Percentiles rank a stretch among this genome's conserved stretches.
Evolutionary conservation across 169 alveolate genomes (phyloP).

Genomic region (Toxoplasma gondii): DNA sequence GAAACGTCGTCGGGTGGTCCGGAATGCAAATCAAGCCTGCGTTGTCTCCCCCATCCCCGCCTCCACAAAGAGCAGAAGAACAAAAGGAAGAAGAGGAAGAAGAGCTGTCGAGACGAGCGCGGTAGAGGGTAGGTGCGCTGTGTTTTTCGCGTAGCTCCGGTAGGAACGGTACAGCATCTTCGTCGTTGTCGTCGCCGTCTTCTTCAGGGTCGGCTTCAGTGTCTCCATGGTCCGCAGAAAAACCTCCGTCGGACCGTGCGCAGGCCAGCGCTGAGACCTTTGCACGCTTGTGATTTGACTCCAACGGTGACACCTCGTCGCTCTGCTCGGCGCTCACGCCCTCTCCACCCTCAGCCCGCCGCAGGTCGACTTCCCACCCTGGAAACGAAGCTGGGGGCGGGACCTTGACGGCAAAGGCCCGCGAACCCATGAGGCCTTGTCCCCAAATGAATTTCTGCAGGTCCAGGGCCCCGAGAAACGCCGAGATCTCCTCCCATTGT

Average conservation of each 20-base stretch:
- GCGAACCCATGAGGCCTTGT: conserved; percentile 29
- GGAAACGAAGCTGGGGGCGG: conserved; percentile 9
- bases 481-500: neutral
- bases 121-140: neutral
- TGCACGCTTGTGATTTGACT: neutral
- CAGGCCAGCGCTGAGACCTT: neutral
- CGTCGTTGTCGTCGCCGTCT: neutral
- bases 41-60: neutral
- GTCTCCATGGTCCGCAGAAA: neutral
- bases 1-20: conserved; percentile 41
- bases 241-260: neutral
- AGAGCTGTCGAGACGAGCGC: neutral
- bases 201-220: neutral
- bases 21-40: conserved; percentile 33
- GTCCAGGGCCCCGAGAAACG: neutral
- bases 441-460: conserved; percentile 25
- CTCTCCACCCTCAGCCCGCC: neutral
- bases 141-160: neutral
- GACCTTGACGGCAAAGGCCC: conserved; percentile 19
- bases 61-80: neutral
- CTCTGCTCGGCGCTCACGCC: neutral
- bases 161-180: neutral
- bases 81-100: neutral
- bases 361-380: conserved; percentile 15
- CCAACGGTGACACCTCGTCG: neutral